phyloP scores from a whole-genome alignment of 2,329 filamentous ascomycete genomes.

The Gnomoniopsis sp. region DNA sequence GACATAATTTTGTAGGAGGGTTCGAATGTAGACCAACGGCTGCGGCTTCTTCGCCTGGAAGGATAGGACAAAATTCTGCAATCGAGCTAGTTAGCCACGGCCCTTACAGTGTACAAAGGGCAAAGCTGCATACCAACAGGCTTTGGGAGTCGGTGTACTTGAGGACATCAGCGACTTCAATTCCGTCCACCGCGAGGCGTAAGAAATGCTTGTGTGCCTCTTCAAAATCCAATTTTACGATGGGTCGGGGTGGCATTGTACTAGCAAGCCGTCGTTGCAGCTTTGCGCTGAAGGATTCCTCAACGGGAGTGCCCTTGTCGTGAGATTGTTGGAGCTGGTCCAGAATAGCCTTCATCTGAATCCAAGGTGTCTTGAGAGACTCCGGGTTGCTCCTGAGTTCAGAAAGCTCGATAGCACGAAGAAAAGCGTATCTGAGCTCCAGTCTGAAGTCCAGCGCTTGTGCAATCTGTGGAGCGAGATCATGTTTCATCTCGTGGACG shows the following conservation, averaged over 20 bases:
- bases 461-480: conserved; percentile 38
- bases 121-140: conserved; percentile 53
- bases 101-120: conserved; percentile 4
- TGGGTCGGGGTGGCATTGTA: conserved; percentile 87
- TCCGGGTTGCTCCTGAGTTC: conserved; percentile 42
- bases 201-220: conserved; percentile 69
- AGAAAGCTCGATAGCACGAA: conserved; percentile 51
- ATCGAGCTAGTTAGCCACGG: conserved; percentile 16
- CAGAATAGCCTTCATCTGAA: conserved; percentile 47
- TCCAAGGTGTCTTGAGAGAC: conserved; percentile 49
- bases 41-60: conserved; percentile 79
- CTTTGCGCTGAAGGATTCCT: conserved; percentile 83
- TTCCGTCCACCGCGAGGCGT: conserved; percentile 68
- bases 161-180: conserved; percentile 65
- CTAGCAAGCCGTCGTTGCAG: conserved; percentile 89
- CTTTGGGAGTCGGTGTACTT: conserved; percentile 66
- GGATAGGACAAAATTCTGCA: conserved; percentile 67
- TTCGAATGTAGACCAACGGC: conserved; percentile 79
- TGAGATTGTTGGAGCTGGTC: conserved; percentile 57
- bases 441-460: conserved; percentile 64
- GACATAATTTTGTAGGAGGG: conserved; percentile 72
- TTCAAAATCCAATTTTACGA: conserved; percentile 72
- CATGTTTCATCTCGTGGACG: conserved; percentile 39
- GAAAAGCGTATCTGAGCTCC: conserved; percentile 60
- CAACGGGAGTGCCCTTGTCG: conserved; percentile 59